phyloP scores from a whole-genome alignment of 441 rosid species.

The Adansonia gregorii region DNA sequence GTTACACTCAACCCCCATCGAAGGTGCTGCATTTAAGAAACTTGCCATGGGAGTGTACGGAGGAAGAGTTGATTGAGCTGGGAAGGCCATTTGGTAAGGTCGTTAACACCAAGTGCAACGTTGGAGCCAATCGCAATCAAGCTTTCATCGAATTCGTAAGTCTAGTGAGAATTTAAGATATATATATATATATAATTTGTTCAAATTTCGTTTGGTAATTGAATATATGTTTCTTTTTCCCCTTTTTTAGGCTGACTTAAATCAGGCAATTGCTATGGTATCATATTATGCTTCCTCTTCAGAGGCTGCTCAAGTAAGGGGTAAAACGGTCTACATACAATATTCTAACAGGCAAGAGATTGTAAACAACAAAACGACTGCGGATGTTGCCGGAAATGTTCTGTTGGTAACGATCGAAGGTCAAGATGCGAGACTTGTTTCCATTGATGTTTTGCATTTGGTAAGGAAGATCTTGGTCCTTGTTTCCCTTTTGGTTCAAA shows the following conservation, averaged over 20 bases:
- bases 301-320: slow-evolving; percentile 99
- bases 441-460: slow-evolving; percentile 98
- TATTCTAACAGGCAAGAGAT: slow-evolving; percentile 98
- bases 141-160: slow-evolving; percentile 99
- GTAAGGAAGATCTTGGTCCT: slow-evolving; percentile 53
- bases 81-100: slow-evolving; percentile 97
- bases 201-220: not conserved
- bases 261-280: slow-evolving; percentile 98
- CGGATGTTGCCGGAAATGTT: slow-evolving; percentile 98
- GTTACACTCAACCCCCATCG: slow-evolving; percentile 96
- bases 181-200: not conserved
- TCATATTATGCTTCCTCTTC: slow-evolving; percentile 96
- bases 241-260: slow-evolving; percentile 70
- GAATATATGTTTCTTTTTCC: not conserved
- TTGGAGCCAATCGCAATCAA: slow-evolving; percentile 95
- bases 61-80: slow-evolving; percentile 89
- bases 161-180: not conserved
- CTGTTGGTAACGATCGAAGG: slow-evolving; percentile 94
- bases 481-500: slow-evolving; percentile 33
- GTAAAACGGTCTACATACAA: slow-evolving; percentile 97
- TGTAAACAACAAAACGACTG: slow-evolving; percentile 97
- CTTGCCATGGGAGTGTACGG: slow-evolving; percentile 99
- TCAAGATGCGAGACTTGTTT: slow-evolving; percentile 91
- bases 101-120: slow-evolving; percentile 97
- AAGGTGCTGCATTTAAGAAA: slow-evolving; percentile 98